Evolutionary conservation across 75 land plant genomes (phyloP).

Genomic region (Larix kaempferi): DNA sequence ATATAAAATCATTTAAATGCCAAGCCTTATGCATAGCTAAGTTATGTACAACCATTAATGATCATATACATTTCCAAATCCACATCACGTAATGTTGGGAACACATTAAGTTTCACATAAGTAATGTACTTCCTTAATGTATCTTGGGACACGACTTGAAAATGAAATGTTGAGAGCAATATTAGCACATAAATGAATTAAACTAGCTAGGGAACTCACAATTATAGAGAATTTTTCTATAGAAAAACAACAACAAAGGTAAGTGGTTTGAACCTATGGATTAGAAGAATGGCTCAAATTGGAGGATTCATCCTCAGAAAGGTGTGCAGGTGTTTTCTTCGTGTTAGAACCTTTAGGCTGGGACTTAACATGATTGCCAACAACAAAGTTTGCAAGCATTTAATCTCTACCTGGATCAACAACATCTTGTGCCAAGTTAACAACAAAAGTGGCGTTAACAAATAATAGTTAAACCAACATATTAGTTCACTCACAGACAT

Average conservation of each 20-base stretch:
- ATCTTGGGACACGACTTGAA: conserved; percentile 88
- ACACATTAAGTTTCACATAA: conserved; percentile 83
- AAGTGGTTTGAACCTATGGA: conserved; percentile 54
- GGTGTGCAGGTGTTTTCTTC: conserved; percentile 14
- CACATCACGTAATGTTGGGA: conserved; percentile 84
- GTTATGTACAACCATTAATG: too few relatives aligned
- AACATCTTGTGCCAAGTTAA: too few relatives aligned
- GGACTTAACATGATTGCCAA: too few relatives aligned
- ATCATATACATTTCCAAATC: conserved; percentile 84
- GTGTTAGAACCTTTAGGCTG: too few relatives aligned
- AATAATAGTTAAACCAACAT: too few relatives aligned
- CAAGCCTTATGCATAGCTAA: too few relatives aligned
- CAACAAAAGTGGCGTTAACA: too few relatives aligned
- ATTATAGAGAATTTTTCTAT: not conserved
- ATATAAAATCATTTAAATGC: too few relatives aligned
- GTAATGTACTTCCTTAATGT: conserved; percentile 88
- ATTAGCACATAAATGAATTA: not conserved
- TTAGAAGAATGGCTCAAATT: conserved; percentile 32
- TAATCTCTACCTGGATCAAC: too few relatives aligned
- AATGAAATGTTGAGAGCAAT: not conserved
- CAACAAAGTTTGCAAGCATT: too few relatives aligned
- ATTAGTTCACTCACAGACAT: too few relatives aligned
- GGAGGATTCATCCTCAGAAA: conserved; percentile 31
- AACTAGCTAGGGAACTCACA: not conserved
- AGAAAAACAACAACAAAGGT: not conserved